Base-by-base conservation (phyloP, 23 red algal species). In the Gracilaria domingensis region DNA sequence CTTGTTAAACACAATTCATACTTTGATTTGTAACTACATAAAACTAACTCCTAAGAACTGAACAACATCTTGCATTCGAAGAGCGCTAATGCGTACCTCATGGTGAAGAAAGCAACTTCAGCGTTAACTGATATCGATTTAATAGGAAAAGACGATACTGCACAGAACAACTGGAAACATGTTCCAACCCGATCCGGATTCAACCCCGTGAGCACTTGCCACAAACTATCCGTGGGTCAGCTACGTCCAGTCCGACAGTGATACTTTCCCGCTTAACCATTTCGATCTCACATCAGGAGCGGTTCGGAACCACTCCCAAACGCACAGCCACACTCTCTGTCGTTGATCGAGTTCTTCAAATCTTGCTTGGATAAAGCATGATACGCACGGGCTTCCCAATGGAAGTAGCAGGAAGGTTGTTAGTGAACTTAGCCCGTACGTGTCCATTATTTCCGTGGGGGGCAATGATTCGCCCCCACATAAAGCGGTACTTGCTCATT, bases 391-490 rank as follows among this genome's bases (percentile, higher is more conserved):
- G 80, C 86, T 91, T 93, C 36, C 97, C 97, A 59, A 99, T 93
- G 12, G 94, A 92, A 36, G 72, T 89, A 34, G 97, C 90, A 54
- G 97, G 97, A 30, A 99, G 56, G 79, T 99, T 99, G 18, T 93
- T 96, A 48, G 81, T 72, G 66, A 99, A 99, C 79, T 99, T 99
- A 38, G 91, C 94, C 26, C 87, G 64, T 32, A 99, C 97, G 32
- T 70, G 59, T 2, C 97, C 97, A 26, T 81, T 91, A 59, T 96
- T 96, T 33, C 97, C 97, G 62, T 99, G 97, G 32, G 97, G 84
- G 32, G 80, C 97, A 53, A 99, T 99, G 85, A 99, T 93, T 64
- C 83, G 93, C 4, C 97, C 97, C 97, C 97, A 99, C 81, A 99
- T 96, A 64, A 94, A 91, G 44, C 97, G 94, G 66, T 93, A 88